Evolutionary conservation across 192 early-diverging fungal species (phyloP), one percentile per base, ranked within the genome.

Genomic region (Coemansia sp.): DNA sequence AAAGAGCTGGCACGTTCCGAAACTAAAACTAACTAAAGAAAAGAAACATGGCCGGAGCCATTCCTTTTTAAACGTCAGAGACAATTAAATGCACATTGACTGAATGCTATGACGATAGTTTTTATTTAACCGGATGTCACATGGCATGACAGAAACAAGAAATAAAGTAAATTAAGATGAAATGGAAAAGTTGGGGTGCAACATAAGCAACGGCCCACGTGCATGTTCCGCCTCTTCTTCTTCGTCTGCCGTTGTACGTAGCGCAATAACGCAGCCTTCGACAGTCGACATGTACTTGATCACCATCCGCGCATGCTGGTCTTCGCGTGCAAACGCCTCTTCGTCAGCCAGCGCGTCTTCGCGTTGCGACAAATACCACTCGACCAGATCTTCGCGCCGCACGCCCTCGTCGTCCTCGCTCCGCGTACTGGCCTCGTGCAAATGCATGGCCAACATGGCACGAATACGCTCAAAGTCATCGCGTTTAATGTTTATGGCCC

Each of bases 281-380:
- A 85, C 87, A 41, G 86, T 82, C 20, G 87, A 60, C 53, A 94
- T 59, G 51, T 86, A 82, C 29, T 78, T 85, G 54, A 94, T 78
- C 32, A 94, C 88, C 43, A 84, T 86, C 51, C 83, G 82, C 35
- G 87, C 81, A 51, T 88, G 73, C n/a, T 80, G 83, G 57, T 68
- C 65, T 57, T 94, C 87, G n/a, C 62, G 45, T 7, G 63, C 58
- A 37, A 88, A 78, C 9, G 84, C 78, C 23, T 92, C 87, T 68
- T 89, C 88, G 16, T 65, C 62, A 45, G 87, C 82, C 23, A 93
- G 64, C 16, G 60, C 69, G 35, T 87, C 83, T 63, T 91, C 89
- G 54, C 81, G 70, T 69, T 83, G 75, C 57, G 87, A 84, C n/a
- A 93, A 57, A 61, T 89, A 94, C 87, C 89, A 91, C 22, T 85